These are phyloP conservation scores for Ilyonectria destructans DNA, from an alignment of 2,329 filamentous ascomycete genomes.

Conservation along the genomic window DNA sequence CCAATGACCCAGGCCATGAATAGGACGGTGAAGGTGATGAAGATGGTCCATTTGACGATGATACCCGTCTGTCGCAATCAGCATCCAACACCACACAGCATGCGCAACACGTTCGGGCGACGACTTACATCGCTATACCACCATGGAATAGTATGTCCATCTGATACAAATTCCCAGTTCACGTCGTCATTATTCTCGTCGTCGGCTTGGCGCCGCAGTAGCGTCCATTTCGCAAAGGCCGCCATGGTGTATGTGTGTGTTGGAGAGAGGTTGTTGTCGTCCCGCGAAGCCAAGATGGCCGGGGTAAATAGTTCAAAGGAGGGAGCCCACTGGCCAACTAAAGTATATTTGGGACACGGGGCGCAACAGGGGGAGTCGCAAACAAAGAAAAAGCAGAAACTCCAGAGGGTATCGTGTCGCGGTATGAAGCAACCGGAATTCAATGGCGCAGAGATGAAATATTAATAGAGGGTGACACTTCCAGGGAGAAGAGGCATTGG, in stretches of 20 bases:
- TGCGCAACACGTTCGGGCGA: not conserved
- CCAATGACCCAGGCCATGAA: slow-evolving; percentile 76
- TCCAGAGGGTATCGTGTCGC: not conserved
- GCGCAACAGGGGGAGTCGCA: not conserved
- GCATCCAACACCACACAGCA: slow-evolving; percentile 3
- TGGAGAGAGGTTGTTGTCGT: slow-evolving; percentile 11
- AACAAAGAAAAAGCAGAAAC: not conserved
- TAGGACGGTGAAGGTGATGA: slow-evolving; percentile 73
- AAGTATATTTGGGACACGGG: not conserved
- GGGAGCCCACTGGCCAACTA: slow-evolving; percentile 15
- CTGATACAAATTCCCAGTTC: not conserved
- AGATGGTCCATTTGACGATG: slow-evolving; percentile 81
- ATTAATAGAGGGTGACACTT: not conserved
- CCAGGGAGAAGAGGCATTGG: slow-evolving; percentile 25
- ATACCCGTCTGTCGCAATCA: slow-evolving; percentile 67
- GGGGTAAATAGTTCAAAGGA: not conserved
- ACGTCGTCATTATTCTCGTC: slow-evolving; percentile 23
- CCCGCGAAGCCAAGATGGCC: not conserved
- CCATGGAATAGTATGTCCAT: slow-evolving; percentile 48
- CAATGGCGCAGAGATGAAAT: not conserved
- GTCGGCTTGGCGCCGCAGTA: slow-evolving; percentile 39
- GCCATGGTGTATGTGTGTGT: slow-evolving; percentile 36
- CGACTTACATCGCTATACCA: slow-evolving; percentile 51
- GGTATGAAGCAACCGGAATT: no score
- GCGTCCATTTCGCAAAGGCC: slow-evolving; percentile 35